phyloP scores from a whole-genome alignment of 2,329 filamentous ascomycete genomes.

The Aureobasidium sp. region DNA sequence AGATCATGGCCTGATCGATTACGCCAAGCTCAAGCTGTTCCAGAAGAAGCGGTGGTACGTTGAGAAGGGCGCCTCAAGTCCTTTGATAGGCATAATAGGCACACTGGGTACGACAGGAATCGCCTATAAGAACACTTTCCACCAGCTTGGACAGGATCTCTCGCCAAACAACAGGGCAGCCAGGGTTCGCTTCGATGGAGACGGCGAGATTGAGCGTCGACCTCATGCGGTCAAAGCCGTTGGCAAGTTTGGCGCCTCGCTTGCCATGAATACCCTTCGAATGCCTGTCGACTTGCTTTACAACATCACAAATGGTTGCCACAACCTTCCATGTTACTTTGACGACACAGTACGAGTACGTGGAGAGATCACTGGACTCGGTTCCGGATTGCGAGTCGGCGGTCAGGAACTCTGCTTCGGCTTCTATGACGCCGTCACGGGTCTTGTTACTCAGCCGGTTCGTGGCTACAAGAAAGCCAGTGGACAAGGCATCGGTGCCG shows the following conservation, averaged over 20 bases:
- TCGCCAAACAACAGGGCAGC: background rate
- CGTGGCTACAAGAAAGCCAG: background rate
- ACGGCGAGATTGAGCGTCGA: background rate
- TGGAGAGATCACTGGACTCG: constrained; percentile 53
- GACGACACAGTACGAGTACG: constrained; percentile 58
- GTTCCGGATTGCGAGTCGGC: constrained; percentile 41
- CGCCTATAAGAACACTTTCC: background rate
- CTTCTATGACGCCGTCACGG: constrained; percentile 43
- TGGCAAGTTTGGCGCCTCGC: background rate
- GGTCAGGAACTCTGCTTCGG: background rate
- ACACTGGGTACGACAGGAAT: background rate
- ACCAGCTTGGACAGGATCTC: background rate
- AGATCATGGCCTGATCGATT: background rate
- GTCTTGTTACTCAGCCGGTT: constrained; percentile 58
- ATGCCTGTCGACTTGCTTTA: background rate
- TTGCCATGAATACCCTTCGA: background rate
- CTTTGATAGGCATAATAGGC: background rate
- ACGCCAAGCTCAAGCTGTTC: background rate
- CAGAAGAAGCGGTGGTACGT: background rate
- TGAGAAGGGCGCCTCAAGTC: background rate
- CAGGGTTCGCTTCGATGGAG: background rate
- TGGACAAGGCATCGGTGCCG: no score
- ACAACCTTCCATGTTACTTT: constrained; percentile 55
- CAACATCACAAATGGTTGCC: constrained; percentile 54
- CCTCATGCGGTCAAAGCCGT: background rate